Conservation (phyloP, 495 filamentous ascomycete species). For the Penicillium coprophilum region DNA sequence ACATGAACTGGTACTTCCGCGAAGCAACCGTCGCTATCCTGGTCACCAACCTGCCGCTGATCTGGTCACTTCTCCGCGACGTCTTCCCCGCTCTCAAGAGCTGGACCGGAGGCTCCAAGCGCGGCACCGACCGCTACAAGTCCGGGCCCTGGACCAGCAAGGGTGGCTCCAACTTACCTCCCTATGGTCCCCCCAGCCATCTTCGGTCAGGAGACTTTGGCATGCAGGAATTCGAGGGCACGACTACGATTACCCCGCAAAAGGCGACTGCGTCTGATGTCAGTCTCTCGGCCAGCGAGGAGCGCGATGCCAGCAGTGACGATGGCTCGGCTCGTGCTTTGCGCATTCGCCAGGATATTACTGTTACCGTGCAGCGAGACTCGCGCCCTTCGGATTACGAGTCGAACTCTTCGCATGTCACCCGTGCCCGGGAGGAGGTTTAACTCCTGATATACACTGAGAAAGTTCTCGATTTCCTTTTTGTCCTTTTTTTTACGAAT, state of each 20-base stretch:
- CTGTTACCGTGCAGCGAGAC: slow-evolving; percentile 44
- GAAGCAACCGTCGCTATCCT: slow-evolving; percentile 65
- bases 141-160: slow-evolving; percentile 40
- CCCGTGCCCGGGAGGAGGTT: slow-evolving; percentile 22
- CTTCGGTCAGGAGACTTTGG: slow-evolving; percentile 35
- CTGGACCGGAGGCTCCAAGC: slow-evolving; percentile 47
- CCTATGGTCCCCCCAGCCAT: slow-evolving; percentile 37
- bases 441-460: slow-evolving; percentile 4
- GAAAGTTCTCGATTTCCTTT: neutral
- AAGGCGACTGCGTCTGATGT: slow-evolving; percentile 36
- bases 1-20: slow-evolving; percentile 72
- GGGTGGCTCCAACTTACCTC: slow-evolving; percentile 32
- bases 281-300: slow-evolving; percentile 31
- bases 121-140: slow-evolving; percentile 39
- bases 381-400: slow-evolving; percentile 29
- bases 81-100: slow-evolving; percentile 54
- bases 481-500: slow-evolving; percentile 17
- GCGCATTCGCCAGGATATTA: slow-evolving; percentile 48
- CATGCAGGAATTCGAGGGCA: slow-evolving; percentile 37
- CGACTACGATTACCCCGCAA: slow-evolving; percentile 27
- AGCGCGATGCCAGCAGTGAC: slow-evolving; percentile 37
- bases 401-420: slow-evolving; percentile 12
- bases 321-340: slow-evolving; percentile 45
- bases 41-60: slow-evolving; percentile 64
- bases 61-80: slow-evolving; percentile 62